A percentile compares a stretch with the other conserved stretches of the same genome.
Conservation (phyloP, 331 rosid genomes). For the Arachis monticola region DNA sequence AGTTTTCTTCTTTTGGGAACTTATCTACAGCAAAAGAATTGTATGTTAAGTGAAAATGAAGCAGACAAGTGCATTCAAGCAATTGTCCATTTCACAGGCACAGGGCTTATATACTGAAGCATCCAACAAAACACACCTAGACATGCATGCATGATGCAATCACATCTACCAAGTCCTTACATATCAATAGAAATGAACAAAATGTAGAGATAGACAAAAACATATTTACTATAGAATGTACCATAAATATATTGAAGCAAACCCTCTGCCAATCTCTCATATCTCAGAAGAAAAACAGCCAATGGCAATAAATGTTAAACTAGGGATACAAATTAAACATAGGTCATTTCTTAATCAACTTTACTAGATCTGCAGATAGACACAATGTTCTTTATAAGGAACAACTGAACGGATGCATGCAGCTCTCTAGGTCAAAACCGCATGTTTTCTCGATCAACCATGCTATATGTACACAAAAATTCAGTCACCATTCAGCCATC, state of each 20-base stretch:
- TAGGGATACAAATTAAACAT: slow-evolving; percentile 17
- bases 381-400: not conserved
- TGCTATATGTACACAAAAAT: no score
- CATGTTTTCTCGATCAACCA: not conserved
- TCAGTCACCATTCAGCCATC: no score
- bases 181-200: slow-evolving; percentile 1
- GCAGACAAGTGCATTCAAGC: slow-evolving; percentile 19
- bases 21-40: slow-evolving; percentile 62
- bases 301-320: not conserved
- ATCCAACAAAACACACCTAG: slow-evolving; percentile 22
- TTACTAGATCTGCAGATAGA: not conserved
- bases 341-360: slow-evolving; percentile 15
- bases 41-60: slow-evolving; percentile 20
- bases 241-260: slow-evolving; percentile 7
- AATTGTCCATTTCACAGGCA: not conserved
- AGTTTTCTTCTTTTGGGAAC: slow-evolving; percentile 95
- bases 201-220: not conserved
- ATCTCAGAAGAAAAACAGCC: not conserved
- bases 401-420: slow-evolving; percentile 2
- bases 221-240: not conserved
- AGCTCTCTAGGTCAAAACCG: not conserved
- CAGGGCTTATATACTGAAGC: slow-evolving; percentile 17
- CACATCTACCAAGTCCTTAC: slow-evolving; percentile 13
- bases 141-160: slow-evolving; percentile 21
- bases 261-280: not conserved